These are phyloP conservation scores for Yamadazyma philogaea DNA, from an alignment of 805 yeast genomes.

Conservation along the genomic window DNA sequence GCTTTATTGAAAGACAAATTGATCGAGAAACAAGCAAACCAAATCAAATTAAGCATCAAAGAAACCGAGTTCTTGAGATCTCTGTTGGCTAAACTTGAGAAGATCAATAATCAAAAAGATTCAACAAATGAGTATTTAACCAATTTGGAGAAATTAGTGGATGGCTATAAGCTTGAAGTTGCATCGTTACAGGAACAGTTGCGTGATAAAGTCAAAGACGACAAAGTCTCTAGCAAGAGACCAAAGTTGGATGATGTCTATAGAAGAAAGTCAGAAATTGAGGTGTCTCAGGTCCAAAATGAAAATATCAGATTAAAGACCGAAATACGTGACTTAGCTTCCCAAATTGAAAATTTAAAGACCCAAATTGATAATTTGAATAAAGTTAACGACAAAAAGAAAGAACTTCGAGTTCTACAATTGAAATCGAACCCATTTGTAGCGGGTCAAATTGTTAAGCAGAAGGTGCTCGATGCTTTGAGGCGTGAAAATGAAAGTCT, in stretches of 20 bases:
- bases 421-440: conserved; percentile 63
- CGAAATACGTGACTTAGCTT: conserved; percentile 34
- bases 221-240: conserved; percentile 21
- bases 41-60: conserved; percentile 48
- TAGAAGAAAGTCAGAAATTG: conserved; percentile 15
- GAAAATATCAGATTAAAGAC: conserved; percentile 40
- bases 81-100: conserved; percentile 52
- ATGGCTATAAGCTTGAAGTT: conserved; percentile 53
- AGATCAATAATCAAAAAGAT: conserved; percentile 18
- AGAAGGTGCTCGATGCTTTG: conserved; percentile 48
- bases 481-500: conserved; percentile 54
- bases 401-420: conserved; percentile 51
- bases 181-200: conserved; percentile 41
- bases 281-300: conserved; percentile 23
- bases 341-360: conserved; percentile 32
- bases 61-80: conserved; percentile 58
- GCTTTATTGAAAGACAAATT: conserved; percentile 15
- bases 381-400: conserved; percentile 18
- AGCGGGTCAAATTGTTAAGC: conserved; percentile 59
- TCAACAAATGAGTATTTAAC: conserved; percentile 36
- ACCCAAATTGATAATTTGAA: conserved; percentile 30
- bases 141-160: conserved; percentile 48
- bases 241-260: conserved; percentile 23
- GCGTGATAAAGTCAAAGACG: conserved; percentile 5
- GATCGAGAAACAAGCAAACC: conserved; percentile 45